Evolutionary conservation across 2,329 filamentous ascomycete species (phyloP).

Genomic region (Penicillium fuscoglaucum): DNA sequence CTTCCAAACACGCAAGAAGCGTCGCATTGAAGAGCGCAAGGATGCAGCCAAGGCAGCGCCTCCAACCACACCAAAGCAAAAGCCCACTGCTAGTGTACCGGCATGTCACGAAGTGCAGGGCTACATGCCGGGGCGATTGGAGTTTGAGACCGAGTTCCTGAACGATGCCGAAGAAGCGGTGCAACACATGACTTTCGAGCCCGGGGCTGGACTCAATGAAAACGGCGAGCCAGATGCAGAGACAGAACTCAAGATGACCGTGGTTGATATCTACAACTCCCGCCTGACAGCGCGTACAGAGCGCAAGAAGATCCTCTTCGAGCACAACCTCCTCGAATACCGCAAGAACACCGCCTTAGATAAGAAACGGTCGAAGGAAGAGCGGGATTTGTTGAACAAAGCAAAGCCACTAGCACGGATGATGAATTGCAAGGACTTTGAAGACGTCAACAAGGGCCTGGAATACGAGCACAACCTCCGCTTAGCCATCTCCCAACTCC

Average conservation of each 20-base stretch:
- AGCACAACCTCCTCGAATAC: conserved; percentile 91
- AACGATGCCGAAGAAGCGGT: conserved; percentile 98
- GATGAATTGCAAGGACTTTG: conserved; percentile 93
- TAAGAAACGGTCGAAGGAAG: conserved; percentile 95
- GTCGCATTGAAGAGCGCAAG: conserved; percentile 86
- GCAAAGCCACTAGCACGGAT: conserved; percentile 94
- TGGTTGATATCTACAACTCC: conserved; percentile 98
- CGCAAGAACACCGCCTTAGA: conserved; percentile 84
- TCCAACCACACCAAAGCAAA: conserved; percentile 84
- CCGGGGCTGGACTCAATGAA: conserved; percentile 87
- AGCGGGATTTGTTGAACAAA: conserved; percentile 85
- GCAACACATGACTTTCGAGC: conserved; percentile 97
- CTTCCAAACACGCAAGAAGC: conserved; percentile 90
- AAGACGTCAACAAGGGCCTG: conserved; percentile 78
- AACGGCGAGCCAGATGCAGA: conserved; percentile 90
- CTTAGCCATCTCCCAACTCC: conserved; percentile 83
- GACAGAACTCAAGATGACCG: conserved; percentile 94
- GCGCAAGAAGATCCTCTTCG: conserved; percentile 93
- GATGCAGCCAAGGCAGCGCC: conserved; percentile 82
- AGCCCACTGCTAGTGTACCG: conserved; percentile 91
- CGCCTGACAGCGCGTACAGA: conserved; percentile 87
- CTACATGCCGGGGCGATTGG: conserved; percentile 95
- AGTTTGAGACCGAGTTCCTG: conserved; percentile 96
- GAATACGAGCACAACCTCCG: conserved; percentile 89
- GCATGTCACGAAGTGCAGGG: conserved; percentile 97